Base-by-base conservation (phyloP, 768 basidiomycete genomes). In the Boletus tylopilopsis region DNA sequence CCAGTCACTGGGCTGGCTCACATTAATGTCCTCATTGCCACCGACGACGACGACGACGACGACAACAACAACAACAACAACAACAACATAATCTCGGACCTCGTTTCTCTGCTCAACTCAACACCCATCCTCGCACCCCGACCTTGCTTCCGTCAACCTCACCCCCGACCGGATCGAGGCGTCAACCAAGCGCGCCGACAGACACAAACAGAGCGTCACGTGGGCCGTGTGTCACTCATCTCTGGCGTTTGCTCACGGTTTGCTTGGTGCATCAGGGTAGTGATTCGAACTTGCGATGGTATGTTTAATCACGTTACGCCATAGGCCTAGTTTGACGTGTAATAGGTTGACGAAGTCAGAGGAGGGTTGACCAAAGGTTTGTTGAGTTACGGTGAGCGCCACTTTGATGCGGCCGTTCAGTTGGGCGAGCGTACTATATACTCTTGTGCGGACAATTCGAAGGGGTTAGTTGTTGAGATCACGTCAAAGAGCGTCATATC, bases 201-300 rank as follows among this genome's bases (percentile, higher is more conserved):
- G 88, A 90, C 67, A 71, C 79, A 8, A 83, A 85, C 63, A 80
- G 84, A 75, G 88, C 85, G 89, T 88, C 67, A 53, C n/a, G n/a
- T n/a, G n/a, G 86, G n/a, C 69, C 11, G 46, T 5, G 15, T 46
- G 40, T 45, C 42, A 34, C 49, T 34, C 37, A 25, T 37, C 45
- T 34, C 50, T 15, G 51, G 16, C 53, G 41, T 32, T 9, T 13
- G 22, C 45, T 60, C 37, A 56, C 46, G 19, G 43, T 11, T 18
- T 25, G 12, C 35, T 21, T 11, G 59, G 84, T 94, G 3, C 79
- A 83, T 6, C 81, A 84, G 34, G 95, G 95, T 74, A 97, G 30
- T 99, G 95, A 95, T 85, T 94, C 74, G 94, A 99, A 71, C 77
- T 98, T 15, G 78, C 85, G 1, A 87, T 97, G 81, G 89, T 84